Evolutionary conservation across 2,329 filamentous ascomycete genomes (phyloP), one percentile per base, ranked within the genome.

Genomic region (Colletotrichum salicis): DNA sequence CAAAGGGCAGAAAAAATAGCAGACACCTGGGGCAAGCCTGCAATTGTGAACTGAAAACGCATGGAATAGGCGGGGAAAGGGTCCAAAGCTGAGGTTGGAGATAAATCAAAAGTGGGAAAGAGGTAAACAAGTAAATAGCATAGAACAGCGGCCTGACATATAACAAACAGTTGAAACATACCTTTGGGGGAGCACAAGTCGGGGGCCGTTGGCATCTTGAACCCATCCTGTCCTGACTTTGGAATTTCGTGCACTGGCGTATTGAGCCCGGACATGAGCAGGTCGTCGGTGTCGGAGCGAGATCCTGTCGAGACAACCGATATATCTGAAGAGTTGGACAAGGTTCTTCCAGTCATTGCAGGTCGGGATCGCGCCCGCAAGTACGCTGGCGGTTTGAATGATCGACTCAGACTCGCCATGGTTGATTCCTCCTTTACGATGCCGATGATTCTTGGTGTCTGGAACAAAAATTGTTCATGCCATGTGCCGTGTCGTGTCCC

Each of bases 331-430:
- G 85, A 86, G 76, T 80, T 84, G 66, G 86, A 87, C 71, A 85
- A 78, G 56, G 81, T 83, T 67, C 84, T 84, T 61, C 81, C 80
- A 27, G 83, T 78, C 76, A 84, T 84, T 52, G 79, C 79, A 45
- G 85, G 86, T 54, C 86, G 82, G 41, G 41, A 48, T 72, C 84
- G 80, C 22, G 78, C 76, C 58, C 84, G 82, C 41, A 86, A 79
- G 74, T 84, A 85, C 29, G 81, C 81, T 52, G 85, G 79, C 8
- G 85, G 82, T 74, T 87, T 85, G 78, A 88, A 84, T 13, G 86
- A 86, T 74, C 86, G 84, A 57, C 84, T 82, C 71, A 87, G 80
- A 77, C 80, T 84, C 70, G 86, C 82, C 86, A 89, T 88, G 64
- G 55, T 75, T 65, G 68, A 60, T 48, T 51, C 41, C 61, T 71